These are phyloP conservation scores for Microstegium vimineum DNA, from an alignment of 176 grass and related monocot species.

Conservation along the genomic window DNA sequence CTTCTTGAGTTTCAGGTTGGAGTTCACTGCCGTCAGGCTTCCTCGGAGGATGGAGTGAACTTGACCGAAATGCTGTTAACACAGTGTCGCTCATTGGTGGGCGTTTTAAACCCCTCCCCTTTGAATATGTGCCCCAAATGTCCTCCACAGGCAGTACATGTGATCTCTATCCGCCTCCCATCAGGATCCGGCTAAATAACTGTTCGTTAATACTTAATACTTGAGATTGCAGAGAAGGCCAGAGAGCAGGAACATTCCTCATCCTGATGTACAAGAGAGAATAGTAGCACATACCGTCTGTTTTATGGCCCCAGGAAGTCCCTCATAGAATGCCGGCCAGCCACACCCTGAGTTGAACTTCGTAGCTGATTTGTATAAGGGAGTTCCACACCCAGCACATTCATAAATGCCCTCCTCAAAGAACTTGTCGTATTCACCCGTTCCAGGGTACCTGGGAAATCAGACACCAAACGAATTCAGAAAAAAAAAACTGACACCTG, in stretches of 20 bases:
- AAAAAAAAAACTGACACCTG: neutral
- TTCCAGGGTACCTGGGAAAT: conserved; percentile 74
- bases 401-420: conserved; percentile 59
- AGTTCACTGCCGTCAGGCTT: too few relatives aligned
- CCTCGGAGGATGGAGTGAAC: conserved; percentile 64
- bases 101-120: conserved; percentile 82
- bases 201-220: neutral
- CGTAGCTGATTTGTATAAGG: conserved; percentile 83
- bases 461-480: neutral
- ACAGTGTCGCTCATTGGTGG: conserved; percentile 83
- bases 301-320: conserved; percentile 81
- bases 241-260: neutral
- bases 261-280: neutral
- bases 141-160: conserved; percentile 73
- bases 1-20: neutral
- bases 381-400: conserved; percentile 82
- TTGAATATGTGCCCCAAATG: conserved; percentile 93
- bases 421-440: conserved; percentile 77
- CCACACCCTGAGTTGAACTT: conserved; percentile 96
- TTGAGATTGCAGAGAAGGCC: neutral
- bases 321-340: conserved; percentile 92
- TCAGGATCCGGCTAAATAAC: conserved; percentile 67
- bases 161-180: conserved; percentile 79
- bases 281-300: conserved; percentile 36
- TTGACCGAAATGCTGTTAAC: conserved; percentile 94